Base-by-base conservation (phyloP, 768 basidiomycete species). In the Tylopilus sp. region DNA sequence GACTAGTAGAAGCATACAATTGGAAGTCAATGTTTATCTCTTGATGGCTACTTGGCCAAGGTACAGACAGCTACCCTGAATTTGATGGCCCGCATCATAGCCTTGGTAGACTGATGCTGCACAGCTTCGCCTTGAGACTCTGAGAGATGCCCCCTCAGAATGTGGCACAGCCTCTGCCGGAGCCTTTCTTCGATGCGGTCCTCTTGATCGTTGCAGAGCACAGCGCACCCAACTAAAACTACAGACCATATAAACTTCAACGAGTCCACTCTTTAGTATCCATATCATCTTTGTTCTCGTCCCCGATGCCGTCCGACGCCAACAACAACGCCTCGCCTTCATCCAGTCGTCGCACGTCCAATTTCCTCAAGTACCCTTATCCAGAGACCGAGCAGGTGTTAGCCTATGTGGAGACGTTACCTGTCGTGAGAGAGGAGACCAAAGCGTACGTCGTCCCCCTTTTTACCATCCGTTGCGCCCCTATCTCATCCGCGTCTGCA, bases 281-380 rank as follows among this genome's bases (percentile, higher is more conserved):
- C 15, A 13, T 31, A 3, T 13, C 31, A 31, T 3, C 9, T 5
- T 13, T 13, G 9, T 31, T 31, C 15, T 4, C 30, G 10, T 3
- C 30, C 30, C 31, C 12, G 31, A 31, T 31, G 31, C 31, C 31
- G 6, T 25, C 23, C 4, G 11, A 25, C 17, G 23, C 40, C 20
- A 40, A 47, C 17, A 23, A 22, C 20, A 40, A 47, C 53, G 52
- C 62, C 60, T 46, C 63, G 17, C 30, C 33, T 15, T 13, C 31
- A 4, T 12, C 31, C 6, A 17, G 33, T 35, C 33, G 28, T 52
- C 50, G 15, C 4, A 20, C 40, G 15, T 30, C 55, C 38, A 38
- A 38, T 8, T 60, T 65, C 39, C 52, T 63, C 44, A 53, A 40
- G 15, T 65, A 63, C 40, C 58, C 62, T 15, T 47, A 47, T 41